Evolutionary conservation across 2,329 filamentous ascomycete genomes (phyloP), one percentile per base, ranked within the genome.

Genomic region (Emergomyces orientalis): DNA sequence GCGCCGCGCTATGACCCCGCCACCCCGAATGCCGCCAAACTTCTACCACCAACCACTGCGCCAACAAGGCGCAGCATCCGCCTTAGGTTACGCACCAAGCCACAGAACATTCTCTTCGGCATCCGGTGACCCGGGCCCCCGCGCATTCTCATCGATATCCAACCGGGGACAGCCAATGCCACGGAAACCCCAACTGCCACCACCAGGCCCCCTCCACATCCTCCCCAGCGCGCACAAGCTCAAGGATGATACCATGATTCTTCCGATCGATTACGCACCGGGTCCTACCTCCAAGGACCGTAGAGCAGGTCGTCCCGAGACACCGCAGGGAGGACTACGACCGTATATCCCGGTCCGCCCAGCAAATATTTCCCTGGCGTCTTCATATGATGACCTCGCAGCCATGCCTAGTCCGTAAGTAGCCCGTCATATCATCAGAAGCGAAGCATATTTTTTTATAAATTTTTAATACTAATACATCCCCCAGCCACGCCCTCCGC

Each of bases 1-100:
- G 66, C 89, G 93, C 69, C 89, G 93, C 71, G 93, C 93, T 60
- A 97, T 97, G 93, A 97, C 93, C 25, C 93, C 93, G 60, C 93
- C 93, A 22, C 92, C 93, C 67, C 82, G 83, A 62, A 85, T 83
- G 64, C 84, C 85, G 59, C 83, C 84, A 17, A 80, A 84, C 43
- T 82, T 82, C 63, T 84, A 63, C 52, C 47, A 6, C 63, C 84
- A 62, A 34, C 58, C 61, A 8, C 55, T 76, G 71, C 51, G 70
- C 70, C 49, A 71, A 68, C 43, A 70, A 70, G 47, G 76, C 73
- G 52, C 60, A 17, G 62, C 65, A 51, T 67, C 70, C 22, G 68
- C 65, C 30, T 65, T 69, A 41, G 65, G 65, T 30, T 63, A 66
- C 63, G 67, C 67, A 60, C 66, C 64, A 61, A 66, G 69, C 49